Conservation (phyloP, 352 stramenopile genomes). For the Globisporangium recalcitrans region DNA sequence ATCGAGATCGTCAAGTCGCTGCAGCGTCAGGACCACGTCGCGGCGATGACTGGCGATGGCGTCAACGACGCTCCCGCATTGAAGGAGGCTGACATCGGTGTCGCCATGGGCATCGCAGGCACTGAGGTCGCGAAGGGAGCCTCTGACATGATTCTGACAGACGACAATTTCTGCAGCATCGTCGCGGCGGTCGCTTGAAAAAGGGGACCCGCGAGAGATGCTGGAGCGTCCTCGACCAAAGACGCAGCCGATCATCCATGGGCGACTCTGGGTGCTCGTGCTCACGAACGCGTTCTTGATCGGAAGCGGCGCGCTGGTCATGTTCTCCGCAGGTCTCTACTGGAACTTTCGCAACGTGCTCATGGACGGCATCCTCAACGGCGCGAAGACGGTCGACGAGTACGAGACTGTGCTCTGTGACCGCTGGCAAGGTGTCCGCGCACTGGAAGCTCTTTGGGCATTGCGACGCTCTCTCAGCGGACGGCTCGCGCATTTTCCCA, state of each 20-base stretch:
- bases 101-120: conserved; percentile 97
- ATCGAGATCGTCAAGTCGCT: conserved; percentile 16
- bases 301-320: conserved; percentile 32
- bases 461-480: conserved; percentile 31
- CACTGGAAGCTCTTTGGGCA: conserved; percentile 60
- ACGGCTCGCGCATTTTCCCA: conserved; percentile 54
- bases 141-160: conserved; percentile 97
- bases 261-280: conserved; percentile 66
- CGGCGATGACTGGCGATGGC: conserved; percentile 97
- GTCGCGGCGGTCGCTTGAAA: conserved; percentile 91
- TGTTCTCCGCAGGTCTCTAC: conserved; percentile 59
- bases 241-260: conserved; percentile 47
- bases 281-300: conserved; percentile 57
- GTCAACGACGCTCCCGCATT: conserved; percentile 97
- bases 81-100: conserved; percentile 11
- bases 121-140: conserved; percentile 98
- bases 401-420: conserved; percentile 52
- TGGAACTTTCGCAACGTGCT: conserved; percentile 63
- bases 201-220: conserved; percentile 64
- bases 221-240: conserved; percentile 55
- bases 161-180: conserved; percentile 98
- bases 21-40: conserved; percentile 14
- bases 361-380: conserved; percentile 48
- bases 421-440: conserved; percentile 43
- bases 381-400: conserved; percentile 34